Base-by-base conservation (phyloP, 2,329 filamentous ascomycete genomes). In the Sclerotinia minor region DNA sequence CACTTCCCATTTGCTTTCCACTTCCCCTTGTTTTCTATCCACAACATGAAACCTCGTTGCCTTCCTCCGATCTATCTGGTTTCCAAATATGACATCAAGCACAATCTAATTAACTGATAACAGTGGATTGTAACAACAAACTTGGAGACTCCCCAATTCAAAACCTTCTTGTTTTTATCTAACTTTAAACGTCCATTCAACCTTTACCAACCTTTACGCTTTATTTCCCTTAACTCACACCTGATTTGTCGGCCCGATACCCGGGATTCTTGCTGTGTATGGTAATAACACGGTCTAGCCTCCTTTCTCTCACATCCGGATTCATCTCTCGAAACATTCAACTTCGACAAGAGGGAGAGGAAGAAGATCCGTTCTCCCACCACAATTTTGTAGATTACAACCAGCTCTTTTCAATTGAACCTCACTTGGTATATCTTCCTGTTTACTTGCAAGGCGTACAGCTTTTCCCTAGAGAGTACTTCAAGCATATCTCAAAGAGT, bases 31-130 rank as follows among this genome's bases (percentile, higher is more conserved):
- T 35, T 35, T 61, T 49, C 13, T 7, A 61, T 17, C 3, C 13
- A 24, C 19, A n/a, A 24, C 13, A 19, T 35, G 29, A 24, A 49
- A 17, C 13, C 17, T 19, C 19, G 35, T 35, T 19, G n/a, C 7
- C 21, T 24, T 24, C 17, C 29, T n/a, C 13, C 29, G 19, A n/a
- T 35, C 3, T 49, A 11, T 6, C 38, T 49, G 58, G 6, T 35
- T 61, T 49, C 26, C 7, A 0, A 49, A 24, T 2, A 35, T 5
- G 24, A 17, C 35, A 49, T 49, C 29, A 49, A 49, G 8, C 29
- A 49, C 19, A 35, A 49, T 61, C 58, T 35, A 44, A 61, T 61
- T 5, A n/a, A n/a, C 49, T 49, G 26, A 29, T 35, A 35, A 44
- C 35, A 35, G 58, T 60, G 26, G 19, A 49, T 35, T 49, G 5